Conservation (phyloP, 495 filamentous ascomycete genomes). For the Letharia columbiana region DNA sequence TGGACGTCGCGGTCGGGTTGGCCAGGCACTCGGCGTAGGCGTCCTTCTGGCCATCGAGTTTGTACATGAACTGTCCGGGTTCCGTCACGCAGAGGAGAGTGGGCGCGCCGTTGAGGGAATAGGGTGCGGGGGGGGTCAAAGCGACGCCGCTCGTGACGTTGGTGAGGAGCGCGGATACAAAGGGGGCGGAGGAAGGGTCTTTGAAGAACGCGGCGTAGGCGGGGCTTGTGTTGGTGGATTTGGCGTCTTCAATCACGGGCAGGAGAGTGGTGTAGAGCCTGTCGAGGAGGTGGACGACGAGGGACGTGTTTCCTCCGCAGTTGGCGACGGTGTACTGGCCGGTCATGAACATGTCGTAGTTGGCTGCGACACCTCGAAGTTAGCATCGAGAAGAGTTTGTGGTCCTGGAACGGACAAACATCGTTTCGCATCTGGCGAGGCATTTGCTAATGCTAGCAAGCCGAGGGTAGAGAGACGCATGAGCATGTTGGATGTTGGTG, state of each 20-base stretch:
- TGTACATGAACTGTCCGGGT: neutral
- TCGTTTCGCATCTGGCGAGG: neutral
- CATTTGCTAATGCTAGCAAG: slow-evolving; percentile 3
- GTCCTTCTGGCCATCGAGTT: neutral
- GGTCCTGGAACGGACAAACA: neutral
- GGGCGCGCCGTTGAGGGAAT: neutral
- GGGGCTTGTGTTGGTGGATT: neutral
- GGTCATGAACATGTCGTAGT: neutral
- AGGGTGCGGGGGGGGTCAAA: neutral
- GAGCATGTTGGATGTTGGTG: neutral
- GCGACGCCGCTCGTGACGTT: slow-evolving; percentile 1
- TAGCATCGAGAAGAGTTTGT: neutral
- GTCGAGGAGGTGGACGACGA: neutral
- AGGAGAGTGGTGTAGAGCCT: neutral
- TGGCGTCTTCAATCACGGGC: slow-evolving; percentile 1
- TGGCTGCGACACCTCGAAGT: neutral
- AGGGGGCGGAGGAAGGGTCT: slow-evolving; percentile 9
- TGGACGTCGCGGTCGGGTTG: neutral
- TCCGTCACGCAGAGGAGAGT: neutral
- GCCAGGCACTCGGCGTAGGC: neutral
- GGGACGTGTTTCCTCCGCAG: neutral
- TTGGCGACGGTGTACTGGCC: neutral
- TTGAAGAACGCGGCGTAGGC: slow-evolving; percentile 5
- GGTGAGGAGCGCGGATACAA: neutral
- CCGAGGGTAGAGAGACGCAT: neutral